These are phyloP conservation scores for Asterophora parasitica DNA, from an alignment of 768 basidiomycete species.

Conservation along the genomic window DNA sequence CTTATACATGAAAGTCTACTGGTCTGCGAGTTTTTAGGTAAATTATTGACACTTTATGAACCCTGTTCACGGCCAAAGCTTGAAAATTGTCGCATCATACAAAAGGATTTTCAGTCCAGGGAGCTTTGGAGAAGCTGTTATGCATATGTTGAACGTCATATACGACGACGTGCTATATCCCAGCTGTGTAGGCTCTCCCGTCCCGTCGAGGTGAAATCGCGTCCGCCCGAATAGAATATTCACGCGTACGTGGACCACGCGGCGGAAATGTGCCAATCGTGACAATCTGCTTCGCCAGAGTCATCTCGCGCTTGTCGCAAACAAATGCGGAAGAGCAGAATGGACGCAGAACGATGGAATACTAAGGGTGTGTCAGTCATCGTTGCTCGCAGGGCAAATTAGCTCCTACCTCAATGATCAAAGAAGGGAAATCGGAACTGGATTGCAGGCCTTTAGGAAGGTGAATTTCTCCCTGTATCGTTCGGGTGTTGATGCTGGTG, in stretches of 20 bases:
- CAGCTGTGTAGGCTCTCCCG: too few relatives aligned
- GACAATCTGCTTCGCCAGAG: slow-evolving; percentile 1
- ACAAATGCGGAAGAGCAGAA: slow-evolving; percentile 4
- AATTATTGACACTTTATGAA: too few relatives aligned
- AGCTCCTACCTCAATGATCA: slow-evolving; percentile 13
- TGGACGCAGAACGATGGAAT: slow-evolving; percentile 5
- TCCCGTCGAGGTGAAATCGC: background rate
- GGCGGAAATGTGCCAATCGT: slow-evolving; percentile 10
- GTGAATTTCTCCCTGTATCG: slow-evolving; percentile 18
- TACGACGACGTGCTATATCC: too few relatives aligned
- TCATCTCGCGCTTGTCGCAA: background rate
- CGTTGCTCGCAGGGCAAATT: too few relatives aligned
- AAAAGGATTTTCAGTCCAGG: too few relatives aligned
- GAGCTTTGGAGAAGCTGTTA: too few relatives aligned
- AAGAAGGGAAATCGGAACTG: slow-evolving; percentile 13
- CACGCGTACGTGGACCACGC: slow-evolving; percentile 6
- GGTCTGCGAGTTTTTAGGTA: too few relatives aligned
- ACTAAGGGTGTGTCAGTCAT: slow-evolving; percentile 1
- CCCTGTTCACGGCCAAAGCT: too few relatives aligned
- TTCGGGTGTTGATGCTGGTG: too few relatives aligned
- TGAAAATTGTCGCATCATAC: too few relatives aligned
- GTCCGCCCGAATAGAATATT: slow-evolving; percentile 1
- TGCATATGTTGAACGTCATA: too few relatives aligned
- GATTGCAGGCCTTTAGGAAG: slow-evolving; percentile 11
- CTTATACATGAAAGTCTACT: too few relatives aligned